Conservation (phyloP, 345 rosid species). For the Eucalyptus sp. region DNA sequence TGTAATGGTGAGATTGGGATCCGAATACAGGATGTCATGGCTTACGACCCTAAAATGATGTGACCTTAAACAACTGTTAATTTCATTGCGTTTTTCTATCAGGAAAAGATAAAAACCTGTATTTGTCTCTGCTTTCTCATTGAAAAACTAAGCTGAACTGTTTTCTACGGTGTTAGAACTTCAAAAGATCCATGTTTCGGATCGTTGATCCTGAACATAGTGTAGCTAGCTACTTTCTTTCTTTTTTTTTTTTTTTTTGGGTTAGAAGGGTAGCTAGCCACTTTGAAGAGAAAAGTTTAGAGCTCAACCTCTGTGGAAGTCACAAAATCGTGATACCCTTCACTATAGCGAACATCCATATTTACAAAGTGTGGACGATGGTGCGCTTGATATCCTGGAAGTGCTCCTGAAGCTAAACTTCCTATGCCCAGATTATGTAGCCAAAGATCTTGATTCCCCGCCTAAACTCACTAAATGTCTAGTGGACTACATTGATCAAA, state of each 20-base stretch:
- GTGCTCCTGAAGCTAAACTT: background rate
- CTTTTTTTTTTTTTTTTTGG: no score
- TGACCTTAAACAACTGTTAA: background rate
- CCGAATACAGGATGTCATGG: no score
- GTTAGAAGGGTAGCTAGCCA: no score
- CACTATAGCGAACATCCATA: background rate
- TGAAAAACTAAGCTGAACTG: background rate
- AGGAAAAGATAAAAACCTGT: background rate
- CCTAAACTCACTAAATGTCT: background rate
- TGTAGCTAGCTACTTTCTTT: background rate
- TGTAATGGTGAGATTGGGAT: background rate
- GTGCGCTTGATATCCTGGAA: accelerated
- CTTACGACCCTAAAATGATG: background rate
- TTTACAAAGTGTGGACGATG: background rate
- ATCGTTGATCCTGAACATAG: background rate
- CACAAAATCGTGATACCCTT: background rate
- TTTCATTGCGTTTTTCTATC: background rate
- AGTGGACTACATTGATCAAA: background rate
- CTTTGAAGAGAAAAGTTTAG: background rate
- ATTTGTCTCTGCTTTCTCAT: background rate
- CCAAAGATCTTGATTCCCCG: background rate
- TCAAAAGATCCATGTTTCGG: background rate
- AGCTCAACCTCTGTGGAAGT: background rate
- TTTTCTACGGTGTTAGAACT: background rate
- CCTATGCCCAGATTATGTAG: background rate